These are phyloP conservation scores for Globisporangium middletonii DNA, from an alignment of 352 stramenopile species.

Conservation along the genomic window DNA sequence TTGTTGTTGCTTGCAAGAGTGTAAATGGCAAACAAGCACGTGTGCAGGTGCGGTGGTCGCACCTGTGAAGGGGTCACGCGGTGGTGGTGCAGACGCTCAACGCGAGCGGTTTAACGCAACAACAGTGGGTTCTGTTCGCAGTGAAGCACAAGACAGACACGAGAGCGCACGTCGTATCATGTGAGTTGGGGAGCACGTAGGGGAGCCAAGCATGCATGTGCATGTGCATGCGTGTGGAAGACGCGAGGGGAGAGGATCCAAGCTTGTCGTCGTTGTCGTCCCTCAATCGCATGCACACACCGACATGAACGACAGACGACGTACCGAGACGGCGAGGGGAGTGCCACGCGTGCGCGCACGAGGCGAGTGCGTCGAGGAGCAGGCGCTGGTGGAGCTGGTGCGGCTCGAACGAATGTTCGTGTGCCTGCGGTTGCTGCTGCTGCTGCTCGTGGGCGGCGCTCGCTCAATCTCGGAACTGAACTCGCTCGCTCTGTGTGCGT, in stretches of 20 bases:
- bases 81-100: no score
- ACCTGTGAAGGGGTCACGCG: no score
- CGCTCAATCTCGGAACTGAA: not conserved
- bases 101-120: no score
- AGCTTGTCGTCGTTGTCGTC: not conserved
- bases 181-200: no score
- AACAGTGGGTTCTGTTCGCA: no score
- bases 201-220: not conserved
- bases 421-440: no score
- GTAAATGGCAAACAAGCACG: not conserved
- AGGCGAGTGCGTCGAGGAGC: not conserved
- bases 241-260: not conserved
- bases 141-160: no score
- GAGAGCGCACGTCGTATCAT: no score
- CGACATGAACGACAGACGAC: not conserved
- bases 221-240: not conserved
- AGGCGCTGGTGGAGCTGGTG: not conserved
- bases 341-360: not conserved
- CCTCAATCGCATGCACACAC: not conserved
- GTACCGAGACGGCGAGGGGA: not conserved
- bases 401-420: constrained; percentile 1
- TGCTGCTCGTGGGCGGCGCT: not conserved
- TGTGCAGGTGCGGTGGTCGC: not conserved
- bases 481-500: not conserved
- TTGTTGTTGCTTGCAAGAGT: not conserved